A percentile compares a stretch with the other conserved stretches of the same genome.
Evolutionary conservation across 176 grass and related monocot species (phyloP).

Genomic region (Rhipidocladum racemiflorum): DNA sequence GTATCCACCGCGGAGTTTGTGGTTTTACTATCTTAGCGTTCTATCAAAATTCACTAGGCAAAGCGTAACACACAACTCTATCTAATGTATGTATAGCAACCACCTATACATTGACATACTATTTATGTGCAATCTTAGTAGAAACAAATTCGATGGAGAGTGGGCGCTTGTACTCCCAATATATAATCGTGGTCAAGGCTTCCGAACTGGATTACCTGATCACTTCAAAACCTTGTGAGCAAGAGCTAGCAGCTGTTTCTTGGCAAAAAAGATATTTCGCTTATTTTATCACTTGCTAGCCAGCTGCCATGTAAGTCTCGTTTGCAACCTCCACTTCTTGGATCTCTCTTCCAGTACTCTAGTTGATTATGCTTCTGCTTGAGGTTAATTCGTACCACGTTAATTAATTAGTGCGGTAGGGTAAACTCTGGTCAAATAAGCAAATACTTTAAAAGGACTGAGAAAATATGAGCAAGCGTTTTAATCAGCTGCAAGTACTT

Average conservation of each 20-base stretch:
- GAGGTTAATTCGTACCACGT: not conserved
- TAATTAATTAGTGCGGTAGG: conserved; percentile 1
- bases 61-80: too few species aligned
- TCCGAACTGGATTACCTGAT: not conserved
- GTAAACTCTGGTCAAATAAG: not conserved
- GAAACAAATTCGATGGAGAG: not conserved
- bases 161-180: not conserved
- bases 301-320: too few species aligned
- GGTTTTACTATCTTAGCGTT: too few species aligned
- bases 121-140: not conserved
- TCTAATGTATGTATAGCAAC: too few species aligned
- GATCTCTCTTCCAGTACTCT: not conserved
- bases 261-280: not conserved
- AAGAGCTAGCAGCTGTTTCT: not conserved
- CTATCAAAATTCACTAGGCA: too few species aligned
- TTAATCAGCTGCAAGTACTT: conserved; percentile 44
- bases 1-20: too few species aligned
- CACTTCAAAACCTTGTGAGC: not conserved
- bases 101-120: not conserved
- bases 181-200: not conserved
- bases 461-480: conserved; percentile 18
- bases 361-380: not conserved
- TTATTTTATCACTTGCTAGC: not conserved
- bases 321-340: not conserved
- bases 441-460: conserved; percentile 28